Evolutionary conservation across 495 filamentous ascomycete species (phyloP).

Genomic region (Aspergillus carlsbadensis): DNA sequence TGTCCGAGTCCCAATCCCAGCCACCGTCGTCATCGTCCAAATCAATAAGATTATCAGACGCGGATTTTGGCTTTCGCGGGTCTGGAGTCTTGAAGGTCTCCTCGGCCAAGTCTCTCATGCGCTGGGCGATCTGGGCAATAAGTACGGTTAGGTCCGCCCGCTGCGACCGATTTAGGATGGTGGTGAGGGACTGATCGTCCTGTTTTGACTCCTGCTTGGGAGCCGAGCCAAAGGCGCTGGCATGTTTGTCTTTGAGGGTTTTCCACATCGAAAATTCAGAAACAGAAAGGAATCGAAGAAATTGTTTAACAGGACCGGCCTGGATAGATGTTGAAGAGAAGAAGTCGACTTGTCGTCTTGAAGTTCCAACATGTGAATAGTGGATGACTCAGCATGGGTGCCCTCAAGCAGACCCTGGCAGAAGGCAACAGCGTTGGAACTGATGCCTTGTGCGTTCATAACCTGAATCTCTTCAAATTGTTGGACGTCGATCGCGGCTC

Average conservation of each 20-base stretch:
- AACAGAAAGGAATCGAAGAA: background rate
- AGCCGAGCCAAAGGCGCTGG: conserved; percentile 32
- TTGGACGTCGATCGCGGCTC: conserved; percentile 6
- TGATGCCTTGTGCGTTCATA: background rate
- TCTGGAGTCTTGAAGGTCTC: conserved; percentile 38
- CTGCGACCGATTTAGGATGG: conserved; percentile 48
- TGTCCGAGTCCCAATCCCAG: background rate
- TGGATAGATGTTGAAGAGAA: background rate
- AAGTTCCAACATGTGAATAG: background rate
- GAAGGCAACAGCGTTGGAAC: background rate
- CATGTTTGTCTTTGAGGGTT: conserved; percentile 41
- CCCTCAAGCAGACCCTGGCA: background rate
- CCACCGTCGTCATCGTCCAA: conserved; percentile 5
- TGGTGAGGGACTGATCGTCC: conserved; percentile 46
- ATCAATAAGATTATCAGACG: conserved; percentile 2
- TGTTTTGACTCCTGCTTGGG: conserved; percentile 20
- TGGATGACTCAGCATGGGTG: background rate
- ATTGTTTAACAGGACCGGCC: background rate
- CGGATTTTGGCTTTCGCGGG: background rate
- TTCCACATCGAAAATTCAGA: conserved; percentile 34
- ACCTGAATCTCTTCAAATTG: too few relatives aligned
- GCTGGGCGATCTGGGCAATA: conserved; percentile 40
- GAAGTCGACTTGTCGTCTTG: background rate
- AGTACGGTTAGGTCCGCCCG: conserved; percentile 50
- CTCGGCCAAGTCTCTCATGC: conserved; percentile 44